Base-by-base conservation (phyloP, 2,329 filamentous ascomycete species). In the Emergomyces pasteurianus region DNA sequence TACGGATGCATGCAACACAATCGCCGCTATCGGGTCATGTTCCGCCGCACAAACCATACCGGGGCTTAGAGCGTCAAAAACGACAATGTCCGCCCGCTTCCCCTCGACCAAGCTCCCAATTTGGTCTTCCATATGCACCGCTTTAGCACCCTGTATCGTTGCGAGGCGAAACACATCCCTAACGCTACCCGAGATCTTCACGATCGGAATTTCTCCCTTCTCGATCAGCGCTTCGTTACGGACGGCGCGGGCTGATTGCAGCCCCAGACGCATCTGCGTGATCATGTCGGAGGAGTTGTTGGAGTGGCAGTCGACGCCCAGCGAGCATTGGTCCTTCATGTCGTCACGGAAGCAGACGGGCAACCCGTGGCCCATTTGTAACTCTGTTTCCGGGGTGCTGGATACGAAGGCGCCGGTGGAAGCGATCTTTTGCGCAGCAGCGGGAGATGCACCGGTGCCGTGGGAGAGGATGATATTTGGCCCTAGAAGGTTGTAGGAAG, bases 231-330 rank as follows among this genome's bases (percentile, higher is more conserved):
- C n/a, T 28, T 66, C 54, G 53, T 68, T 65, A 23, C 65, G 62
- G 7, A 28, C 9, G n/a, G 63, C 61, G 7, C 70, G 64, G 26
- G 66, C 66, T 34, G 65, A 57, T 59, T 70, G 68, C 38, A 73
- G 58, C 2, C 64, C 67, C 12, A 68, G 61, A 0, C 69, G 67
- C 56, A 70, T 68, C 53, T 70, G 67, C 16, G 65, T 65, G 9
- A 69, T 55, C 18, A 73, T 68, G 53, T 68, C 67, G 2, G 61
- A 59, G 1, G 69, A 67, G 58, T 68, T 69, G 61, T 67, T 70
- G 40, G 65, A 67, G 62, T 73, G 70, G 54, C 69, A 73, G 61
- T 73, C 71, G 10, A 72, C 63, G 1, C 71, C 71, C 2, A 73
- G 55, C 0, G 69, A 68, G 10, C 57, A 62, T 18, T 66, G 66